These are phyloP conservation scores for Stenogyne calaminthoides DNA, from an alignment of 305 asterid genomes.

Conservation along the genomic window DNA sequence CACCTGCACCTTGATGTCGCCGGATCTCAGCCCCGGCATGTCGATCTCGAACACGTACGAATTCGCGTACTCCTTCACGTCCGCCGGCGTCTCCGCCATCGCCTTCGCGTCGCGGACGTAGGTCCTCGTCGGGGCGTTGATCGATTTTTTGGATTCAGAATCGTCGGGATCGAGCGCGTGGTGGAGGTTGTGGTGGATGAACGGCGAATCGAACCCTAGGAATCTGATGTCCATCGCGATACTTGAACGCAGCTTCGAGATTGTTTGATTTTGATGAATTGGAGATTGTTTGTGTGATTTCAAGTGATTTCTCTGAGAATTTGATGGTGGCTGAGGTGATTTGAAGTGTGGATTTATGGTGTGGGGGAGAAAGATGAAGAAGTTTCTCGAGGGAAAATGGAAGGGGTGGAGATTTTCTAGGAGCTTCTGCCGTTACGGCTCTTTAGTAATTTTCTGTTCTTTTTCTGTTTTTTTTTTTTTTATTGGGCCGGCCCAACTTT, in stretches of 20 bases:
- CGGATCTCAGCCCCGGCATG: slow-evolving; percentile 66
- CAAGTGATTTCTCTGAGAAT: background rate
- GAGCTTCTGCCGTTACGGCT: background rate
- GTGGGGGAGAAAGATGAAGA: slow-evolving; percentile 16
- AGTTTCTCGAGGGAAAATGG: slow-evolving; percentile 29
- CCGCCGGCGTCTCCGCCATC: slow-evolving; percentile 68
- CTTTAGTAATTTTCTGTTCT: background rate
- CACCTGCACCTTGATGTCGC: slow-evolving; percentile 56
- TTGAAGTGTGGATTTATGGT: background rate
- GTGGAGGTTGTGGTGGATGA: slow-evolving; percentile 49
- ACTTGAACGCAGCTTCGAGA: background rate
- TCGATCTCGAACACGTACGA: slow-evolving; percentile 51
- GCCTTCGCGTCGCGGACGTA: slow-evolving; percentile 62
- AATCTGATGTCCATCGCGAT: slow-evolving; percentile 49
- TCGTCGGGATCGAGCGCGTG: slow-evolving; percentile 42
- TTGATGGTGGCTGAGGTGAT: background rate
- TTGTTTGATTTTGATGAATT: background rate
- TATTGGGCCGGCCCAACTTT: no score
- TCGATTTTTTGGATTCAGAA: slow-evolving; percentile 35
- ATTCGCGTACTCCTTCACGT: slow-evolving; percentile 46
- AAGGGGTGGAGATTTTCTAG: slow-evolving; percentile 11
- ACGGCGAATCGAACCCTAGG: slow-evolving; percentile 43
- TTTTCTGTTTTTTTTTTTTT: background rate
- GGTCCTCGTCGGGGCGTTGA: slow-evolving; percentile 43
- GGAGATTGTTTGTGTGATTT: background rate